Base-by-base conservation (phyloP, 2,329 filamentous ascomycete genomes). In the Exophiala sp. region DNA sequence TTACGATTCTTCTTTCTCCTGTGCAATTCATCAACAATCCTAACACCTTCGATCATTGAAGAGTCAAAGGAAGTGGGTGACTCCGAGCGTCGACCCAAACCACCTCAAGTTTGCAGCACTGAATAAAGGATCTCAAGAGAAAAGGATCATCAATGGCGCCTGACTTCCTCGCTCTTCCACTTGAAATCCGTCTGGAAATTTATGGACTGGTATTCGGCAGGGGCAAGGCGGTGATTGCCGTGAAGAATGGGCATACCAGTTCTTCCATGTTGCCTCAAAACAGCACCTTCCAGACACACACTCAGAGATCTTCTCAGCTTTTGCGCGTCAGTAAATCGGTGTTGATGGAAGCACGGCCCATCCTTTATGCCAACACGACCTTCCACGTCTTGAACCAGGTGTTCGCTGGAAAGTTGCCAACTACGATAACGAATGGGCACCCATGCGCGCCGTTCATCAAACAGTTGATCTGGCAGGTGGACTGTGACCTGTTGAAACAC, bases 151-250 rank as follows among this genome's bases (percentile, higher is more conserved):
- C 47, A 44, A 47, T 50, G 34, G 38, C 55, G 14, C 40, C 41
- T 11, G 39, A 35, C 5, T 78, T 81, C 66, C 73, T 80, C 62
- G 71, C 75, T 48, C 71, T 81, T 2, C 78, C 78, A 1, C 71
- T 70, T 7, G 78, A 81, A 57, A 71, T 81, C 36, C 76, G 78
- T 9, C 62, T 77, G 6, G 71, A 71, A 42, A 71, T 81, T 52
- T 79, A 79, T 63, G 66, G 72, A 53, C 66, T 71, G 41, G 64
- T 76, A 35, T 72, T 81, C 33, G 59, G 59, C 29, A 38, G 32
- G 20, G 55, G 55, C 4, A 58, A 56, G 49, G 49, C 33, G 11
- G n/a, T 57, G 11, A 21, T 63, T 5, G 40, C 57, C 11, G 42
- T 41, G 42, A 50, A 51, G 16, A 29, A 18, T 29, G 57, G 54